Evolutionary conservation across 345 rosid genomes (phyloP), one percentile per base, ranked within the genome.

Genomic region (Conringia planisiliqua): DNA sequence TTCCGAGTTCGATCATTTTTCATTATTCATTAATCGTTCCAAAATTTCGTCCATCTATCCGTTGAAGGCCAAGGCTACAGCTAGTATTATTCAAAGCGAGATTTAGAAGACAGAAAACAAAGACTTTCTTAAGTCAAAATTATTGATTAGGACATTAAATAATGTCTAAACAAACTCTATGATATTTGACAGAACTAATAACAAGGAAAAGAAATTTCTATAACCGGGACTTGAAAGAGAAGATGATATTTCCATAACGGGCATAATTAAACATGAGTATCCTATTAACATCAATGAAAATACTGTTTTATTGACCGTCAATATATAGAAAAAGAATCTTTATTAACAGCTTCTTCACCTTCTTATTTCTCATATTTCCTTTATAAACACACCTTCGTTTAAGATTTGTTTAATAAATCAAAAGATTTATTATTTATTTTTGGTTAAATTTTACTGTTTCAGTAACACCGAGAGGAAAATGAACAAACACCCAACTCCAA

Each of bases 121-220:
- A 62, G 71, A 71, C 72, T 71, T 77, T 71, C 56, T 3, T 22
- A 66, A 58, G 77, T 77, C 81, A 77, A 70, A 24, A 56, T 7
- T 18, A 60, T 29, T 48, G 68, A 77, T 71, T 57, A 30, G 2
- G 76, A 61, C 63, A 13, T 59, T 4, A 32, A 16, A 33, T 59
- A 24, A n/a, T 36, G 3, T 50, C 40, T 36, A 43, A 56, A 51
- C 62, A 7, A 64, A 56, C 70, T 29, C 62, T n/a, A 27, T 65
- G n/a, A 40, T 30, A 26, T 17, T 7, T 33, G 51, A 47, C 33
- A 52, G 10, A 46, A 17, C 7, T 24, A 8, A 61, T 50, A 13
- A 44, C 22, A 51, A 32, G 17, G 4, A 56, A 35, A 50, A 7
- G 2, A 12, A 61, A 6, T 62, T 24, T 33, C 72, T 38, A 52